These are phyloP conservation scores for Talaromyces sp. DNA, from an alignment of 2,329 filamentous ascomycete genomes.

Conservation along the genomic window DNA sequence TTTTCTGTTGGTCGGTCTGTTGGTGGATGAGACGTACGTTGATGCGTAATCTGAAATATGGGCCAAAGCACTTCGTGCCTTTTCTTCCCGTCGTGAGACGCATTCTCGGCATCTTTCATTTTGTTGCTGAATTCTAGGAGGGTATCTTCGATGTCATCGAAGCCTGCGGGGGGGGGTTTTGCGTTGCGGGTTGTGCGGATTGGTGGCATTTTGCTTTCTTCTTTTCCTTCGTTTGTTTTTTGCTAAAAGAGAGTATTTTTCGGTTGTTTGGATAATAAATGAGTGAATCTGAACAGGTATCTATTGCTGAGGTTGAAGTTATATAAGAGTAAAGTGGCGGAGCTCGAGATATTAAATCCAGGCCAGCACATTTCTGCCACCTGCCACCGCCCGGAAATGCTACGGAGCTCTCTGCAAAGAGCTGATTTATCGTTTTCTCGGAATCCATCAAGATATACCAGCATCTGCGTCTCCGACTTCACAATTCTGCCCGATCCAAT, in stretches of 20 bases:
- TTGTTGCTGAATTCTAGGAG: slow-evolving; percentile 65
- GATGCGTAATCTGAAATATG: slow-evolving; percentile 94
- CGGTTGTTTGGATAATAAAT: background rate
- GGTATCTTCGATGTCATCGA: slow-evolving; percentile 67
- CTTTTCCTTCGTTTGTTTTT: background rate
- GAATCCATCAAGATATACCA: background rate
- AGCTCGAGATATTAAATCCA: background rate
- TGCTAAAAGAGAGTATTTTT: background rate
- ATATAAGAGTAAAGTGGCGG: background rate
- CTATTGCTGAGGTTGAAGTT: background rate
- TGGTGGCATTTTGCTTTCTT: slow-evolving; percentile 53
- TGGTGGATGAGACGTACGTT: slow-evolving; percentile 55
- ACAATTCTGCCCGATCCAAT: background rate
- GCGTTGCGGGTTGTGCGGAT: slow-evolving; percentile 58
- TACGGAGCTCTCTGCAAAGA: background rate
- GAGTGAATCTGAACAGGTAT: background rate
- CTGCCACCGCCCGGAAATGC: slow-evolving; percentile 23
- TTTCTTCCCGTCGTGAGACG: slow-evolving; percentile 72
- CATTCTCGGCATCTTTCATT: slow-evolving; percentile 81
- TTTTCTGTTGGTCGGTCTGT: background rate
- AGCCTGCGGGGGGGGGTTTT: slow-evolving; percentile 64
- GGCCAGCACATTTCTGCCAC: slow-evolving; percentile 24
- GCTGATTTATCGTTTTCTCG: background rate
- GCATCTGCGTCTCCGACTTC: background rate
- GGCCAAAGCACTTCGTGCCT: slow-evolving; percentile 95